Percentiles rank a stretch among this genome's conserved stretches.
These are phyloP conservation scores for Ulvella scutata DNA, from an alignment of 139 green algal species.

Conservation along the genomic window DNA sequence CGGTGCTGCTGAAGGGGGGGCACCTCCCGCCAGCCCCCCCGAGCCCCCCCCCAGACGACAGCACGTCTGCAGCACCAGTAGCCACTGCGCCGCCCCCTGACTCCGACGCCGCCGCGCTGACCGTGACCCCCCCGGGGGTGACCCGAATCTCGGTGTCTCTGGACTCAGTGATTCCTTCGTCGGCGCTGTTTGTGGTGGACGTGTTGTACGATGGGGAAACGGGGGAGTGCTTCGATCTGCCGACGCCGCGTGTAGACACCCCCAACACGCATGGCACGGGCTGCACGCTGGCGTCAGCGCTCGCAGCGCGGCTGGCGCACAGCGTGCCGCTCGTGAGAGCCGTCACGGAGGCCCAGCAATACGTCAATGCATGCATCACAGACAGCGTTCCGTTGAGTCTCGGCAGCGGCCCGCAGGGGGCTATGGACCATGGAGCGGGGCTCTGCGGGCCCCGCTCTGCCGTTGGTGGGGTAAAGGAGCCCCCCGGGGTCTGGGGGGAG, in stretches of 20 bases:
- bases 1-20: conserved; percentile 82
- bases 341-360: conserved; percentile 41
- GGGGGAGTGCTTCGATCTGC: conserved; percentile 27
- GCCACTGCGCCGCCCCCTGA: too few species aligned
- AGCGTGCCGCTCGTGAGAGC: conserved; percentile 35
- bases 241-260: conserved; percentile 28
- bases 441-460: not conserved
- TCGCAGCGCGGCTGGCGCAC: conserved; percentile 75
- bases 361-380: conserved; percentile 44
- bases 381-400: conserved; percentile 30
- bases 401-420: conserved; percentile 49
- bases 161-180: too few species aligned
- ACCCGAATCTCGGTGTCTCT: too few species aligned
- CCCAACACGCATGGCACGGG: conserved; percentile 86
- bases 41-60: not conserved
- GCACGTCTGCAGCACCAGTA: not conserved
- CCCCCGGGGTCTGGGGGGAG: not conserved
- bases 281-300: conserved; percentile 75
- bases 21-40: conserved; percentile 33
- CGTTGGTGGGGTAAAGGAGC: too few species aligned
- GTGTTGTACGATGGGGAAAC: conserved; percentile 72
- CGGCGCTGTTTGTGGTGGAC: conserved; percentile 31
- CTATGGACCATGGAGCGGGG: conserved; percentile 54
- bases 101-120: too few species aligned
- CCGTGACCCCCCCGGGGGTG: too few species aligned